These are phyloP conservation scores for Ochromonas danica DNA, from an alignment of 108 stramenopile genomes.

Conservation along the genomic window DNA sequence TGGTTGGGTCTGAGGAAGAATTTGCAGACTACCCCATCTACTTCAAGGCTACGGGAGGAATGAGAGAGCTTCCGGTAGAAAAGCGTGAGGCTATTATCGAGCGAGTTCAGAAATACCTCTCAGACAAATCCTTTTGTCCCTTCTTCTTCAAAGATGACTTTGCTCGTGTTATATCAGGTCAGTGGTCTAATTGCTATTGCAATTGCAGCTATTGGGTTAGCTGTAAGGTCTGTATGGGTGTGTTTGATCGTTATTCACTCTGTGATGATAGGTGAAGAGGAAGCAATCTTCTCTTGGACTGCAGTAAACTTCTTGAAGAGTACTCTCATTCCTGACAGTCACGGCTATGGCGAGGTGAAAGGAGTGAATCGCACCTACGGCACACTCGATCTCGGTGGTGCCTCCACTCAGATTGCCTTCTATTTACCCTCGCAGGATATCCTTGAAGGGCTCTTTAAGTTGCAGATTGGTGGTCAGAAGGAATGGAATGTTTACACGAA, in stretches of 20 bases:
- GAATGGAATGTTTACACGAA: slow-evolving; percentile 88
- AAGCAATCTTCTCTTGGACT: slow-evolving; percentile 84
- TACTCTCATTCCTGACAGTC: slow-evolving; percentile 61
- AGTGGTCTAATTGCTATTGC: too few species aligned
- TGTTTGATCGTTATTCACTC: too few species aligned
- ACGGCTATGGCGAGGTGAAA: slow-evolving; percentile 64
- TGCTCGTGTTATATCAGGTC: slow-evolving; percentile 69
- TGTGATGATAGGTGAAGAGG: slow-evolving; percentile 73
- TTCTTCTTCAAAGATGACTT: slow-evolving; percentile 70
- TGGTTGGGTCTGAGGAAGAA: slow-evolving; percentile 64
- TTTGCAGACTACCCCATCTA: slow-evolving; percentile 75
- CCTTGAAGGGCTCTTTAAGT: slow-evolving; percentile 74
- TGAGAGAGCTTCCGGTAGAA: slow-evolving; percentile 63
- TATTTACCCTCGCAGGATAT: slow-evolving; percentile 76
- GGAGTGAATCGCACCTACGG: slow-evolving; percentile 68
- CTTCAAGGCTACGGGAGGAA: slow-evolving; percentile 83
- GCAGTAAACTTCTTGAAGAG: slow-evolving; percentile 76
- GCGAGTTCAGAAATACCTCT: slow-evolving; percentile 64
- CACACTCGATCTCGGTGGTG: slow-evolving; percentile 83
- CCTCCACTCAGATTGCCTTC: slow-evolving; percentile 76
- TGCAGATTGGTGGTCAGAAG: slow-evolving; percentile 71
- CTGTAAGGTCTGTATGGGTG: too few species aligned
- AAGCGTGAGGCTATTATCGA: slow-evolving; percentile 64
- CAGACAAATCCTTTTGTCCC: slow-evolving; percentile 59
- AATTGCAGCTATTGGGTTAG: too few species aligned